Conservation (phyloP, 345 rosid species). For the Arabidopsis suecica region DNA sequence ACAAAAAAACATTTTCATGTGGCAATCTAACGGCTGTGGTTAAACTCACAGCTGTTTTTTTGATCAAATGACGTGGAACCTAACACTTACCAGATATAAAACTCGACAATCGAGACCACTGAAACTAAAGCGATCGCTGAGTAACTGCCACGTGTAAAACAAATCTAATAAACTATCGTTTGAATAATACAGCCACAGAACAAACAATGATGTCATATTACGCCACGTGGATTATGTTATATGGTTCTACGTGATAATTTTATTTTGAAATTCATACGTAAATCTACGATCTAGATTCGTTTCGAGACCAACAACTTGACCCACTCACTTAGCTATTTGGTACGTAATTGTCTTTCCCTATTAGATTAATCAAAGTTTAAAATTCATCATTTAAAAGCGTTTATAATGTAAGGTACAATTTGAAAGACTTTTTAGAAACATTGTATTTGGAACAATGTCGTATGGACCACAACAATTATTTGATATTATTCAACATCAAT, state of each 20-base stretch:
- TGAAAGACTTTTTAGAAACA: background rate
- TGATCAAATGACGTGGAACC: constrained; percentile 3
- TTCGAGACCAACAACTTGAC: constrained; percentile 38
- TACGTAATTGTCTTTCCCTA: constrained; percentile 25
- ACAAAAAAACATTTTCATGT: constrained; percentile 26
- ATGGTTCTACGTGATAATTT: constrained; percentile 3
- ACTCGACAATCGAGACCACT: constrained; percentile 25
- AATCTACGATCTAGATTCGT: constrained; percentile 41
- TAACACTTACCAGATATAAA: constrained; percentile 10
- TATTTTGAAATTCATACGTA: background rate
- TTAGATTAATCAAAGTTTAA: background rate
- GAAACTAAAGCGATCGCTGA: constrained; percentile 23
- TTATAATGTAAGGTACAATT: background rate
- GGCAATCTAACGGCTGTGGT: constrained; percentile 36
- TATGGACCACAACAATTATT: constrained; percentile 19
- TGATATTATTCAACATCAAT: background rate
- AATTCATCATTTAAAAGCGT: background rate
- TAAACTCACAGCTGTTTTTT: constrained; percentile 20
- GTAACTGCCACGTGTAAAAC: constrained; percentile 24
- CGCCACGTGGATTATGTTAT: constrained; percentile 21
- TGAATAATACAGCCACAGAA: constrained; percentile 22
- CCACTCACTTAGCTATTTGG: constrained; percentile 18
- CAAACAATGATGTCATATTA: background rate
- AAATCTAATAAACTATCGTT: constrained; percentile 8
- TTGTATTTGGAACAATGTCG: background rate